Evolutionary conservation across 1,284 basidiomycete species (phyloP).

Genomic region (Ceratobasidium sp.): DNA sequence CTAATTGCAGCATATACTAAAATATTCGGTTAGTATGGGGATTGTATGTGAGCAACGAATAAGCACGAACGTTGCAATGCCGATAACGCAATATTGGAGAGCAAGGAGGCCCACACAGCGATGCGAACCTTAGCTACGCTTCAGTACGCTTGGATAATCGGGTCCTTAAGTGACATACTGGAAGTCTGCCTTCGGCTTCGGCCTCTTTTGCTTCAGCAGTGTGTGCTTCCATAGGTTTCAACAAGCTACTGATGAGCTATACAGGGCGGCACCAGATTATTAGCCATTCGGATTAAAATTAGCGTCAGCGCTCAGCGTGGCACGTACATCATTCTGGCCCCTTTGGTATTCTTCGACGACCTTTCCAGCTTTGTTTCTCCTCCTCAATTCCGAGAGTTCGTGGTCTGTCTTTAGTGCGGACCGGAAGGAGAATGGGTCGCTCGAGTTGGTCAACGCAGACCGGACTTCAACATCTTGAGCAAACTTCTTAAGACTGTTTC

Average conservation of each 20-base stretch:
- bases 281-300: neutral
- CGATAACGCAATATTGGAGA: slow-evolving; percentile 74
- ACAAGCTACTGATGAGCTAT: slow-evolving; percentile 77
- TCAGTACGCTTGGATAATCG: slow-evolving; percentile 43
- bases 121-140: slow-evolving; percentile 73
- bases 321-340: slow-evolving; percentile 76
- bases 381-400: slow-evolving; percentile 63
- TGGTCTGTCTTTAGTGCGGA: slow-evolving; percentile 58
- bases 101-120: slow-evolving; percentile 82
- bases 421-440: slow-evolving; percentile 46
- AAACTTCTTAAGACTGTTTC: slow-evolving; percentile 12
- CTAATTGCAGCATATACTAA: slow-evolving; percentile 79
- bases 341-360: slow-evolving; percentile 73
- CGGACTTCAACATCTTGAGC: slow-evolving; percentile 19
- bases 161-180: slow-evolving; percentile 57
- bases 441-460: neutral
- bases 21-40: slow-evolving; percentile 46
- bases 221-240: slow-evolving; percentile 89
- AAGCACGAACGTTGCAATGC: slow-evolving; percentile 65
- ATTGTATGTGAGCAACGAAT: slow-evolving; percentile 44
- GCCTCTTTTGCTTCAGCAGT: slow-evolving; percentile 72
- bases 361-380: slow-evolving; percentile 63
- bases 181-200: slow-evolving; percentile 66
- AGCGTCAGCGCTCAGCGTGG: neutral
- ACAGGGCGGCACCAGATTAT: neutral